Evolutionary conservation across 2,329 filamentous ascomycete genomes (phyloP).

Genomic region (Sclerotinia subarctica): DNA sequence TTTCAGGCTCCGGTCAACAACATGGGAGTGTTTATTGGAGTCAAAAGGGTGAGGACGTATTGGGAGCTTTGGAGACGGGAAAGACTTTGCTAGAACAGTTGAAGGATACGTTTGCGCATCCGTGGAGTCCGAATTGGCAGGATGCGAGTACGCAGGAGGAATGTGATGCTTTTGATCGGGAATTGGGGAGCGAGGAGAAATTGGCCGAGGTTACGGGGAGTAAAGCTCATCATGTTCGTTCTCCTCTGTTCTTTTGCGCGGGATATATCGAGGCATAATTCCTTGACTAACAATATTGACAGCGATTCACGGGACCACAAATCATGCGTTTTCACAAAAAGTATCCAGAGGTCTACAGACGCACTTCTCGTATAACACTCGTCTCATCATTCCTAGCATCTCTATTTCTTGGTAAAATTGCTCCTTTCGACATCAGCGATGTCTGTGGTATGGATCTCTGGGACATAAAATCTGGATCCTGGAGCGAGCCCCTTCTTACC

Average conservation of each 20-base stretch:
- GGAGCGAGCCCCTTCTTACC: constrained; percentile 71
- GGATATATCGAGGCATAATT: neutral
- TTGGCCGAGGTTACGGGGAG: constrained; percentile 83
- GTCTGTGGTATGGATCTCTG: constrained; percentile 96
- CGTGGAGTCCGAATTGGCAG: constrained; percentile 95
- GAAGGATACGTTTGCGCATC: constrained; percentile 67
- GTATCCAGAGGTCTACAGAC: constrained; percentile 75
- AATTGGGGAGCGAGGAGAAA: constrained; percentile 61
- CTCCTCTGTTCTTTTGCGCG: neutral
- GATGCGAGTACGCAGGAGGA: constrained; percentile 91
- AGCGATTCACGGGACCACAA: constrained; percentile 97
- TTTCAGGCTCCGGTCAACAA: constrained; percentile 94
- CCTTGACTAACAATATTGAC: constrained; percentile 23
- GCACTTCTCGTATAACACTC: constrained; percentile 81
- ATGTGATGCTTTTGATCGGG: constrained; percentile 81
- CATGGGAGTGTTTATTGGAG: constrained; percentile 97
- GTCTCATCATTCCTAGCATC: constrained; percentile 95
- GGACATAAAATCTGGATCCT: constrained; percentile 74
- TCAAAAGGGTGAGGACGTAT: constrained; percentile 59
- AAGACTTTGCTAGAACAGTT: constrained; percentile 72
- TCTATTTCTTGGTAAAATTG: constrained; percentile 77
- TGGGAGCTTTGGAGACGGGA: constrained; percentile 58
- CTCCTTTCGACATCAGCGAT: constrained; percentile 89
- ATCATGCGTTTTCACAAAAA: constrained; percentile 84
- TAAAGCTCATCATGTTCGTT: constrained; percentile 83